phyloP scores from a whole-genome alignment of 768 basidiomycete species.

The Auricularia cornea region DNA sequence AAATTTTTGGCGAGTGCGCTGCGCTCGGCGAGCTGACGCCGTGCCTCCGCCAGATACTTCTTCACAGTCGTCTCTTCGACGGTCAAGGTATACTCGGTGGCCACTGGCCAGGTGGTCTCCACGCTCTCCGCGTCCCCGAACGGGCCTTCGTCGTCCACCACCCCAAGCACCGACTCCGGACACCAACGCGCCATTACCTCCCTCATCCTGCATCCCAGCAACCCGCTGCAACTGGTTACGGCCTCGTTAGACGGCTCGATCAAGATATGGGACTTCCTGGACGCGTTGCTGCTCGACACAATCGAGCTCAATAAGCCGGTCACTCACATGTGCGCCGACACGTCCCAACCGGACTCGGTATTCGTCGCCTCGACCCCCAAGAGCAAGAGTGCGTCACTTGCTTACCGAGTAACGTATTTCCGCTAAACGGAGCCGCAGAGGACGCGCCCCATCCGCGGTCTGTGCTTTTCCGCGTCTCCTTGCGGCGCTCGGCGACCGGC shows the following conservation, averaged over 20 bases:
- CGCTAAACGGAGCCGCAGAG: background rate
- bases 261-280: slow-evolving; percentile 90
- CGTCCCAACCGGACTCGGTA: slow-evolving; percentile 54
- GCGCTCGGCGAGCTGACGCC: slow-evolving; percentile 7
- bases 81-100: slow-evolving; percentile 77
- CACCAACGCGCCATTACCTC: slow-evolving; percentile 58
- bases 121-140: slow-evolving; percentile 55
- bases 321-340: slow-evolving; percentile 62
- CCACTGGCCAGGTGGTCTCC: slow-evolving; percentile 72
- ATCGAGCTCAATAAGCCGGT: slow-evolving; percentile 65
- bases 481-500: slow-evolving; percentile 25
- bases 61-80: slow-evolving; percentile 76
- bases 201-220: slow-evolving; percentile 71
- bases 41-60: slow-evolving; percentile 56
- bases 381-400: background rate
- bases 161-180: slow-evolving; percentile 23
- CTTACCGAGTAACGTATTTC: background rate
- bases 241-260: slow-evolving; percentile 76
- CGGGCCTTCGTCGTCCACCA: slow-evolving; percentile 16
- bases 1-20: background rate
- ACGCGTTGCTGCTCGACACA: slow-evolving; percentile 68
- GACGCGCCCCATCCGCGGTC: slow-evolving; percentile 38
- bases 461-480: slow-evolving; percentile 53
- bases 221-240: slow-evolving; percentile 84
- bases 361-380: slow-evolving; percentile 43